Evolutionary conservation across 306 rosid species (phyloP), one percentile per base, ranked within the genome.

Genomic region (Cicer bijugum): DNA sequence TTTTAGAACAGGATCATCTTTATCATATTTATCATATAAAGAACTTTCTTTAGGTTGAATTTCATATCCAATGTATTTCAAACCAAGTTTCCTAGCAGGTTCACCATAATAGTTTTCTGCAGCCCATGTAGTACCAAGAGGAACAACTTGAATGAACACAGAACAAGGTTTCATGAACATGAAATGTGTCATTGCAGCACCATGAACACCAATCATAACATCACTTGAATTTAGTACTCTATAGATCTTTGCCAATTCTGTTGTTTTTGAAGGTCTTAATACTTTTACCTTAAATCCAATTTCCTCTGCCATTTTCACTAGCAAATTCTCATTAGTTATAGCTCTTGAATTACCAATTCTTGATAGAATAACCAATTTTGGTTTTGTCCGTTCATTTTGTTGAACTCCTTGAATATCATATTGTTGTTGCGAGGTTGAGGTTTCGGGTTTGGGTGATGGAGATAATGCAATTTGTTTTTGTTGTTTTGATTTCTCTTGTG

Each of bases 181-280:
- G 45, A 85, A 90, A 72, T 95, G 99, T 2, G 99, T 95, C 99
- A 95, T 87, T 12, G 99, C 99, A 6, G 99, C 99, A 6, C 99
- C 99, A 79, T 95, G 99, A 9, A 90, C 97, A 6, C 99, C 99
- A 61, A 95, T 58, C 97, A 95, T 86, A 5, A 84, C 93, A 82
- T 95, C 96, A 75, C 97, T 91, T 37, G 72, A 81, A 82, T 91
- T 91, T 0, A 95, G 87, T 15, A 55, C 82, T 33, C 87, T 68
- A 58, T 95, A 95, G 45, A 90, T 85, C 86, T 86, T 91, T 11
- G 99, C 97, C 70, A 95, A 23, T 82, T 95, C 99, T 38, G 97
- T 77, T 14, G 90, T 86, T 40, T 64, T 82, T 7, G 58, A 78
- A 0, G 99, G 99, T 5, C 80, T 88, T 35, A 95, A 53, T 15